Evolutionary conservation across 176 grass and related monocot species (phyloP).

Genomic region (Phoenix dactylifera): DNA sequence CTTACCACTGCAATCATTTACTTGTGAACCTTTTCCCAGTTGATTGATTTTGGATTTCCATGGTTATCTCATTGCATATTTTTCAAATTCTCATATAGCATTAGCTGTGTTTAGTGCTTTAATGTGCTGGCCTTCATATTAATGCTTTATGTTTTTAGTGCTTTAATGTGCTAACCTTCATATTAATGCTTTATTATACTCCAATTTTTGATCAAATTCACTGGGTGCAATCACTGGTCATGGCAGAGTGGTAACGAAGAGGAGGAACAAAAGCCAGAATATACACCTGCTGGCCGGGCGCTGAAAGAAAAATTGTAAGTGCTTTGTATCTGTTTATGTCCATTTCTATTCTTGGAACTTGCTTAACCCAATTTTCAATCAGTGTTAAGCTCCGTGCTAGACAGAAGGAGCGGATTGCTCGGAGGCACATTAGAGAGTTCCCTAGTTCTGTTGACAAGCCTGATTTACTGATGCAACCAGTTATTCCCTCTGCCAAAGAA

Average conservation of each 20-base stretch:
- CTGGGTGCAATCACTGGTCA: constrained; percentile 26
- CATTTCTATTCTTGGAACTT: constrained; percentile 17
- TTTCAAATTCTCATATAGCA: no score
- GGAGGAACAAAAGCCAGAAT: constrained; percentile 63
- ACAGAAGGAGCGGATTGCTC: constrained; percentile 89
- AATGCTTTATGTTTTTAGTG: no score
- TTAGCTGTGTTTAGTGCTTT: no score
- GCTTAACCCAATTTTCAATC: constrained; percentile 34
- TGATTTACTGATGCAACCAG: constrained; percentile 32
- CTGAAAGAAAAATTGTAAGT: constrained; percentile 98
- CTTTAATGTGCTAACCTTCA: no score
- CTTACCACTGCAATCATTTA: no score
- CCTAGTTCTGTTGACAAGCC: constrained; percentile 26
- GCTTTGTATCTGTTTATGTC: constrained; percentile 10
- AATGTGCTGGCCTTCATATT: no score
- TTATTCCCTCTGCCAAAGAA: constrained; percentile 25
- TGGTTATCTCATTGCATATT: no score
- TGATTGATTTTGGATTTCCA: no score
- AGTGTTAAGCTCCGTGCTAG: constrained; percentile 82
- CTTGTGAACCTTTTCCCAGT: no score
- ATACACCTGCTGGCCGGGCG: constrained; percentile 68
- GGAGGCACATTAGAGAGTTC: constrained; percentile 35
- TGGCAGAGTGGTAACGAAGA: constrained; percentile 77
- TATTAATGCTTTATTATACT: no score
- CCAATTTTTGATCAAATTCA: no score